Evolutionary conservation across 495 filamentous ascomycete species (phyloP), one percentile per base, ranked within the genome.

Genomic region (Immersiella caudata): DNA sequence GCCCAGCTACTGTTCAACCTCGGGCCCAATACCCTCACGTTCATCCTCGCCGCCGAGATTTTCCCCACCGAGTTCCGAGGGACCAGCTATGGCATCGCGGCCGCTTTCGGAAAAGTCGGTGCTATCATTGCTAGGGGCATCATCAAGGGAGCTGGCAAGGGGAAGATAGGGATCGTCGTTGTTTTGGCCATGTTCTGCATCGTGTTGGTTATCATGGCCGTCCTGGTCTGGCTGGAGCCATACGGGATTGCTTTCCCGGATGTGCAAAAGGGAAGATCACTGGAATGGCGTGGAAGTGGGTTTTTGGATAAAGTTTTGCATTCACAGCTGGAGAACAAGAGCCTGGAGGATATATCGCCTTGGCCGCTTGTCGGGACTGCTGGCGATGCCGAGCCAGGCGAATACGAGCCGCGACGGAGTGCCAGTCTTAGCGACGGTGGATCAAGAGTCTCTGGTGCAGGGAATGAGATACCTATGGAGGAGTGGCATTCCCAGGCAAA

Each of bases 1-100:
- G 84, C 83, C 21, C 85, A 91, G 72, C 71, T 87, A 0, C 68
- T 89, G n/a, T 91, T 90, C 76, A 89, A 90, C 68, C 81, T 89
- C 26, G 88, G 88, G 75, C 85, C 86, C 35, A 89, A 88, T 69
- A 84, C 83, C 24, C 84, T 87, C 33, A 87, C 83, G 0, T 90
- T 89, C 71, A 88, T 89, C 65, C 75, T 83, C 46, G 72, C 79
- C 3, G 79, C 78, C 6, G 80, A 82, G 71, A 72, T 80, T 46
- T 82, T 82, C 58, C 74, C 75, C 3, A 82, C 79, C 0, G 73
- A 73, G 54, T 79, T 76, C 52, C 73, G 80, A 9, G 75, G 74
- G 22, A 79, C 78, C 0, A 77, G 72, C 62, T 76, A 81, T 67
- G 80, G 80, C 29, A 75, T 83, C 8, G 75, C 80, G n/a, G 80